These are phyloP conservation scores for Lonicera japonica DNA, from an alignment of 129 eudicot species.

Conservation along the genomic window DNA sequence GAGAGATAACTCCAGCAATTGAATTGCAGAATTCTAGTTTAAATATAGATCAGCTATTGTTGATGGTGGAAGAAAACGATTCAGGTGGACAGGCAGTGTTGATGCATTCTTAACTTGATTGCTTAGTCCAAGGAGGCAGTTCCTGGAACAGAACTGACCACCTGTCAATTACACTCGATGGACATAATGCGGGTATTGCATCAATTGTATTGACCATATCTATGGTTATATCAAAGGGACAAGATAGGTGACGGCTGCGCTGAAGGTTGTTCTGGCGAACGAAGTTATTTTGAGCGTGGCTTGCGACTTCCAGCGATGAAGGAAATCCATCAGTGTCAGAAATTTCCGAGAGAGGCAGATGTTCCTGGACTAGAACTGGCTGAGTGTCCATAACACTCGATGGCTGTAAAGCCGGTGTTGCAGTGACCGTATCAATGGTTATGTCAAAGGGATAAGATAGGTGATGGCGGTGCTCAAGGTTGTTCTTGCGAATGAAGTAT, in stretches of 20 bases:
- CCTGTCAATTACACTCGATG: conserved; percentile 13
- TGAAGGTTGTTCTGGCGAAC: conserved; percentile 6
- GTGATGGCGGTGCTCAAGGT: conserved; percentile 47
- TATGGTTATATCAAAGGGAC: conserved; percentile 13
- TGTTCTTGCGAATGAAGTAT: conserved; percentile 47
- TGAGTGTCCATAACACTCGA: background rate
- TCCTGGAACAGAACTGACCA: no score
- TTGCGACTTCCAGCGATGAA: background rate
- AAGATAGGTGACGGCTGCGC: conserved; percentile 4
- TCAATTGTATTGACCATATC: conserved; percentile 11
- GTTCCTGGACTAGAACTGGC: background rate
- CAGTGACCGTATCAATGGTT: conserved; percentile 45
- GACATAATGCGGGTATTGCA: no score
- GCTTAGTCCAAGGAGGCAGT: no score
- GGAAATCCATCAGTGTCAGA: background rate
- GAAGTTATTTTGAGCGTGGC: conserved; percentile 10
- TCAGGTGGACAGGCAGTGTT: conserved; percentile 9
- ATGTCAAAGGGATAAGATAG: conserved; percentile 53
- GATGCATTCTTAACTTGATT: no score
- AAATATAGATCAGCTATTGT: conserved; percentile 23
- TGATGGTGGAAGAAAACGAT: conserved; percentile 16
- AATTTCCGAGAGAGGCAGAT: background rate
- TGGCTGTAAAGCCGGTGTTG: background rate
- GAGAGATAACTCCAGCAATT: conserved; percentile 20
- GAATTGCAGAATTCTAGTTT: conserved; percentile 20